A percentile compares a stretch with the other conserved stretches of the same genome.
phyloP scores from a whole-genome alignment of 441 rosid species.

The Melianthus villosus region DNA sequence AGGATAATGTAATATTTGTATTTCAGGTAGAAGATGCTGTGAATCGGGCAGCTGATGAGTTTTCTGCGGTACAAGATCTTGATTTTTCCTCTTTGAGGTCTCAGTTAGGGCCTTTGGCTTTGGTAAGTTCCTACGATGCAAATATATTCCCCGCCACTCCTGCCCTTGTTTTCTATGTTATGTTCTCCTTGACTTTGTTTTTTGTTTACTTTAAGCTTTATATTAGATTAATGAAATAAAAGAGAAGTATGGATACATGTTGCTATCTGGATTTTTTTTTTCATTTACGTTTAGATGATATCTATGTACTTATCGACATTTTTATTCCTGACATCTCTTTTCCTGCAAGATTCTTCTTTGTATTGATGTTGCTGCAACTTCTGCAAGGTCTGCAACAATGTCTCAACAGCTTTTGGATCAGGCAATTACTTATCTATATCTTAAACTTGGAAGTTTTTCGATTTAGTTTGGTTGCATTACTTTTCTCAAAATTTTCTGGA shows the following conservation, averaged over 20 bases:
- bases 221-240: no score
- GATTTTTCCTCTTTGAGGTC: conserved; percentile 62
- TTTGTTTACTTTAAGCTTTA: no score
- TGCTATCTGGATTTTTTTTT: no score
- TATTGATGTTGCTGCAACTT: conserved; percentile 86
- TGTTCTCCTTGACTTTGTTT: no score
- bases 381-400: conserved; percentile 66
- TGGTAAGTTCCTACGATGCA: conserved; percentile 37
- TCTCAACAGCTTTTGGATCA: conserved; percentile 72
- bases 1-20: conserved; percentile 8
- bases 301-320: no score
- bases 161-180: no score
- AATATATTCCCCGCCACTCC: conserved; percentile 2
- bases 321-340: conserved; percentile 9
- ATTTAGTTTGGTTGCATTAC: background rate
- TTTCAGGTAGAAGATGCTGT: conserved; percentile 76
- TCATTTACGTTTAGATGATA: no score
- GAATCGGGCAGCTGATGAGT: conserved; percentile 68
- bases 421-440: conserved; percentile 30
- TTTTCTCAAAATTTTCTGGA: no score
- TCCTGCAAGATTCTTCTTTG: conserved; percentile 74
- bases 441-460: conserved; percentile 10
- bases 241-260: no score
- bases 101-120: conserved; percentile 75
- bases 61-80: conserved; percentile 62